Conservation (phyloP, 164 flowering plant species). For the Berberis thunbergii region DNA sequence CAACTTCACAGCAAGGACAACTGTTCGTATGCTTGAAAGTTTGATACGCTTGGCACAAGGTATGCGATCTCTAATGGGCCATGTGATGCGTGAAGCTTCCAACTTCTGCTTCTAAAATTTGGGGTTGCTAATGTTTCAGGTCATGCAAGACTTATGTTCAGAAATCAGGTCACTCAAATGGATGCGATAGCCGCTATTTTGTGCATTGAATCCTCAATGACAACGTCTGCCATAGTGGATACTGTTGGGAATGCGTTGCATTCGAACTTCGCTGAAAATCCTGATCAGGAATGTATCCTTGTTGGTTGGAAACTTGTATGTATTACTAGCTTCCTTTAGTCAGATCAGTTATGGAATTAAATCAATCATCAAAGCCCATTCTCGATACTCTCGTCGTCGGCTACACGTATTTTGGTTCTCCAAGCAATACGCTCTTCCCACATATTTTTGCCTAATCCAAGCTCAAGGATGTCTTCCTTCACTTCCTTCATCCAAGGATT, state of each 20-base stretch:
- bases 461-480: too few relatives aligned
- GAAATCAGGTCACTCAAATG: conserved; percentile 73
- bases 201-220: conserved; percentile 96
- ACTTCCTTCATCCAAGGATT: too few relatives aligned
- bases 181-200: conserved; percentile 93
- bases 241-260: conserved; percentile 85
- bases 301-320: background rate
- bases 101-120: conserved; percentile 1
- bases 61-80: conserved; percentile 8
- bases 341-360: background rate
- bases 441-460: too few relatives aligned
- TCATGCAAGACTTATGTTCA: conserved; percentile 95
- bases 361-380: too few relatives aligned
- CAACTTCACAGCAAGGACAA: conserved; percentile 73
- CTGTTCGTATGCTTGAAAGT: conserved; percentile 96
- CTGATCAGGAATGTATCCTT: conserved; percentile 97
- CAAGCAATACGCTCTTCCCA: too few relatives aligned
- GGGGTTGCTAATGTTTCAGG: conserved; percentile 35
- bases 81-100: background rate
- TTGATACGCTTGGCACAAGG: conserved; percentile 95
- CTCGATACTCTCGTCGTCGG: too few relatives aligned
- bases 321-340: background rate
- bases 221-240: conserved; percentile 90
- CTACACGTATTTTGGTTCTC: too few relatives aligned
- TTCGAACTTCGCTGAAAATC: conserved; percentile 81